These are phyloP conservation scores for Gleditsia sinensis DNA, from an alignment of 306 rosid genomes.

Conservation along the genomic window DNA sequence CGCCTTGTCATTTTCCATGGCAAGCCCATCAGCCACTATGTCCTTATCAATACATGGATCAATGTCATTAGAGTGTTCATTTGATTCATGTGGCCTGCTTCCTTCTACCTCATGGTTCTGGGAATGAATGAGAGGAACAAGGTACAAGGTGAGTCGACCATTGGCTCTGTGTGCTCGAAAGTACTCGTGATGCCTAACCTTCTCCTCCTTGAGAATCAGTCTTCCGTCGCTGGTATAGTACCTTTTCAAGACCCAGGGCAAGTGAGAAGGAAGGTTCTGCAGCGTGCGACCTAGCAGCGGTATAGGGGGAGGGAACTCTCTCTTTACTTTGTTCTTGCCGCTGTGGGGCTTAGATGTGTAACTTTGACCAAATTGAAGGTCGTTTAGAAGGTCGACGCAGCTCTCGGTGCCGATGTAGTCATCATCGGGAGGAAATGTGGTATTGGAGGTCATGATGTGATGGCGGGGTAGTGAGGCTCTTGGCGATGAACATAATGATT, in stretches of 20 bases:
- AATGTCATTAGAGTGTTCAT: too few relatives aligned
- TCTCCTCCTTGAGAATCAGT: constrained; percentile 65
- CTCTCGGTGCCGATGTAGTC: constrained; percentile 73
- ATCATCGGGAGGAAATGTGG: not conserved
- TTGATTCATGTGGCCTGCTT: not conserved
- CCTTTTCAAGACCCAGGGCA: constrained; percentile 73
- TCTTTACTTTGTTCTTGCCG: not conserved
- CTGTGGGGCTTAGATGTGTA: not conserved
- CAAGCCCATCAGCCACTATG: not conserved
- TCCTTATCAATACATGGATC: too few relatives aligned
- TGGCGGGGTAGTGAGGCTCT: not conserved
- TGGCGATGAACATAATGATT: not conserved
- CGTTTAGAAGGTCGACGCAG: constrained; percentile 47
- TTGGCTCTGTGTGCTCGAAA: constrained; percentile 61
- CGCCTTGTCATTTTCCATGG: not conserved
- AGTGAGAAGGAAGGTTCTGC: constrained; percentile 57
- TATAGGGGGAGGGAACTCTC: constrained; percentile 73
- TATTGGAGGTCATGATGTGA: constrained; percentile 1
- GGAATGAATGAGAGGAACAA: constrained; percentile 31
- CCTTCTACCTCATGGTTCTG: not conserved
- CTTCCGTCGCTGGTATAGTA: constrained; percentile 67
- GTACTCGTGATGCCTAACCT: constrained; percentile 61
- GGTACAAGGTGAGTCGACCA: constrained; percentile 74
- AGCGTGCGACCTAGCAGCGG: constrained; percentile 57
- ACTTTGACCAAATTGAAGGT: not conserved